Base-by-base conservation (phyloP, 2,329 filamentous ascomycete species). In the Penicillium sp. region DNA sequence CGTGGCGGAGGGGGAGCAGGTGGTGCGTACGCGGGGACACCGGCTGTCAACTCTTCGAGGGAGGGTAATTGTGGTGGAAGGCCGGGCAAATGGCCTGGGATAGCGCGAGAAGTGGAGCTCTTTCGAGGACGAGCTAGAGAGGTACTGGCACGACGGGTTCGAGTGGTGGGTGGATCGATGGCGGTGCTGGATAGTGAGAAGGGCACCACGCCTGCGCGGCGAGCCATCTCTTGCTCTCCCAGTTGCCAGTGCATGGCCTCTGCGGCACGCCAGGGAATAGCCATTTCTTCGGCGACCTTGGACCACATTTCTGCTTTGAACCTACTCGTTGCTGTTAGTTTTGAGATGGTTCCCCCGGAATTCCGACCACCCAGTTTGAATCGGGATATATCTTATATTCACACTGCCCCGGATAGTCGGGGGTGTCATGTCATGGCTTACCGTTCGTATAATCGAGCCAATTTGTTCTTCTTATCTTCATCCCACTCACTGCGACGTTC, bases 231-330 rank as follows among this genome's bases (percentile, higher is more conserved):
- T 70, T 89, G 84, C 76, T 97, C 92, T 65, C 94, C 94, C 59
- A 99, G 84, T 73, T 96, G 91, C 94, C 95, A 99, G 79, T 98
- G 95, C 93, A 97, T 97, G 4, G 92, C 93, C 79, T 99, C 94
- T 53, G 92, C 94, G 19, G 95, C 93, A 72, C 95, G 87, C 94
- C 94, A 98, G 38, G 94, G 95, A 60, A 97, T 89, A 33, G 89
- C 89, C 89, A 99, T 94, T 78, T 98, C 94, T 76, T 95, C 92
- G 45, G 93, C 93, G 24, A 98, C 91, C 73, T 94, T 95, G 63
- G 91, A 89, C 94, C 94, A 99, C 92, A 98, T 98, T 75, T 98
- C 93, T 66, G 91, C 88, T 79, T 97, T 97, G 83, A 97, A 97
- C 78, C 94, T 98, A 75, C 45, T 54, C 42, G n/a, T 49, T 22